Evolutionary conservation across 2,329 filamentous ascomycete genomes (phyloP), one percentile per base, ranked within the genome.

Genomic region (Aureobasidium mangrovei): DNA sequence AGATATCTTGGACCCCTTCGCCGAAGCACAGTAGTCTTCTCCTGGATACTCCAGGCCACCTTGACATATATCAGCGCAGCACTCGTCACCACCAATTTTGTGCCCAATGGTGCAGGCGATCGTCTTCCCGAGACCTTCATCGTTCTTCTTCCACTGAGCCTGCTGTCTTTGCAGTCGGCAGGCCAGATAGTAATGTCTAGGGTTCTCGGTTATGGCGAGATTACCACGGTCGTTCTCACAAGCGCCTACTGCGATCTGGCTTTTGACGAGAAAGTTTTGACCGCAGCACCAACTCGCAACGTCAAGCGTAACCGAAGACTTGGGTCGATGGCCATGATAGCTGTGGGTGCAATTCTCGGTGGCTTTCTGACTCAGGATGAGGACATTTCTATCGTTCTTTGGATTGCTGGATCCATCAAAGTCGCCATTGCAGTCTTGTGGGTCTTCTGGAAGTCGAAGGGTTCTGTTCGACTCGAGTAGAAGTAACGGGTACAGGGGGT

Each of bases 191-290:
- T 90, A n/a, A 80, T 81, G 0, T 88, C 84, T 61, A 73, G 86
- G 3, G 82, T 85, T 0, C 69, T 91, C 57, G 78, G 82, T 62
- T 85, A 83, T 64, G 83, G 82, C 56, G 81, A 83, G 2, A 71
- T 91, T 24, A 90, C 86, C 0, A 89, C 84, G 58, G 86, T 90
- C 12, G 88, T 91, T 3, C 69, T 93, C 56, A 91, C 88, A 1
- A 89, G 85, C 65, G 83, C 88, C 58, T 91, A 91, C 71, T 90
- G 86, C 64, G 88, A 91, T 65, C 64, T 91, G 24, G 88, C 88
- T 61, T 85, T 83, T 1, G 85, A 89, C 62, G 70, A 74, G 7
- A 71, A 73, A 7, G 57, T 82, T n/a, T 66, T 80, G 4, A 66
- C 66, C 0, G 59, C 66, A 0, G 64, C 62, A 2, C 57, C 71